Evolutionary conservation across 2,329 filamentous ascomycete species (phyloP), one percentile per base, ranked within the genome.

Genomic region (Trichoderma endophyticum): DNA sequence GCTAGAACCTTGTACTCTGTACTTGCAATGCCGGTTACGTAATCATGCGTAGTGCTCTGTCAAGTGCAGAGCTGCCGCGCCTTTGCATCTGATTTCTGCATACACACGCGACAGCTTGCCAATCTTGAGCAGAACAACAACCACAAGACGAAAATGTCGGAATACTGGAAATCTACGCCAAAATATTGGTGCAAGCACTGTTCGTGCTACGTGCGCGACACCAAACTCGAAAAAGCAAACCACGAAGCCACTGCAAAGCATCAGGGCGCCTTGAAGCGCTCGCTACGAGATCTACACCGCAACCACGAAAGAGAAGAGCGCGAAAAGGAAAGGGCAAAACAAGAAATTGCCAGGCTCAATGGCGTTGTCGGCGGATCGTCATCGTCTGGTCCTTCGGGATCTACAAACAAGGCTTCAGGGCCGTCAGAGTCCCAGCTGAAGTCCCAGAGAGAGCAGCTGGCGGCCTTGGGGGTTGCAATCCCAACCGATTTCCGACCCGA

Each of bases 181-280:
- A 95, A 92, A 80, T 97, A 97, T 84, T 98, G 95, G 94, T 99
- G 96, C 89, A 98, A 98, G 82, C 93, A 97, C 85, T 99, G 96
- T 88, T 89, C 90, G 79, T 89, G 88, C 79, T 98, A 73, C 82
- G 93, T 99, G 64, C 93, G 93, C 82, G 96, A 99, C 85, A 98
- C 95, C 26, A 91, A 93, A 76, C 90, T 98, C 81, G 95, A 97
- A 81, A 92, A 91, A 77, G 87, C 90, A 75, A 95, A 98, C 82
- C 95, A 98, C 83, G 95, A 98, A 82, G 89, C 92, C 30, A 97
- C 93, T 0, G 91, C 85, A 15, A 94, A 91, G 80, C 95, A 98
- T 81, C 94, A 97, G 83, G 89, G 90, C 78, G 91, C 89, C 75
- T 89, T 98, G 73, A 97, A 97, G 83, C 93, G 95, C 68, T 96